These are phyloP conservation scores for Phaeoacremonium minimum DNA, from an alignment of 2,329 filamentous ascomycete species.

Conservation along the genomic window DNA sequence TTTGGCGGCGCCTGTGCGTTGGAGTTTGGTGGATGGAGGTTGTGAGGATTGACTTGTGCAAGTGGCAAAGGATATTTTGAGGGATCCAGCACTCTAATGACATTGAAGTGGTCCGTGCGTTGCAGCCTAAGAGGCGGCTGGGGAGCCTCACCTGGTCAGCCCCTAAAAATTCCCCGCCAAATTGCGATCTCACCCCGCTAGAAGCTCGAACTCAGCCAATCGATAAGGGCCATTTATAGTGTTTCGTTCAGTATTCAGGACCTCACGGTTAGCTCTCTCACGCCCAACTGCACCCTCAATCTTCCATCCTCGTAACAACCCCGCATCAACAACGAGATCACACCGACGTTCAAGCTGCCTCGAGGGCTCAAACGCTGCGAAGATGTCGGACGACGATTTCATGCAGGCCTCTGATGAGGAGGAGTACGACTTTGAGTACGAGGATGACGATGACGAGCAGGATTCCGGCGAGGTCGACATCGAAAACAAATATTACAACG, in stretches of 20 bases:
- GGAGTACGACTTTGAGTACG: constrained; percentile 97
- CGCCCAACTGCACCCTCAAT: neutral
- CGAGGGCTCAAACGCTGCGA: too few species aligned
- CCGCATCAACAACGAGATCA: neutral
- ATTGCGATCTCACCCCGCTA: too few species aligned
- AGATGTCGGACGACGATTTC: constrained; percentile 85
- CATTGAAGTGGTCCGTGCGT: too few species aligned
- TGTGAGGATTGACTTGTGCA: neutral
- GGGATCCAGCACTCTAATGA: too few species aligned
- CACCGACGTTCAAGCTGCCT: constrained; percentile 13
- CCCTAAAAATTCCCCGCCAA: too few species aligned
- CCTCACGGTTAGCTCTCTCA: too few species aligned
- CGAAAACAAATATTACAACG: constrained; percentile 99
- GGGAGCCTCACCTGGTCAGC: too few species aligned
- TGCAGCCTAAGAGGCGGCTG: too few species aligned
- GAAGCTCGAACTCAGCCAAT: too few species aligned
- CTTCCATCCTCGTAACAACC: neutral
- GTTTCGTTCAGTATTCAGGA: too few species aligned
- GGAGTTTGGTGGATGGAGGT: constrained; percentile 2
- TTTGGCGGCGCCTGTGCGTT: constrained; percentile 6
- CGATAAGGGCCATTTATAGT: neutral
- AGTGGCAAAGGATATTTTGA: neutral
- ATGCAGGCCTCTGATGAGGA: constrained; percentile 90
- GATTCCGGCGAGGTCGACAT: constrained; percentile 87
- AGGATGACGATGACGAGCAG: constrained; percentile 83